Percentiles rank a stretch among this genome's conserved stretches.
Evolutionary conservation across 176 grass and related monocot genomes (phyloP).

Genomic region (Bolboschoenus planiculmis): DNA sequence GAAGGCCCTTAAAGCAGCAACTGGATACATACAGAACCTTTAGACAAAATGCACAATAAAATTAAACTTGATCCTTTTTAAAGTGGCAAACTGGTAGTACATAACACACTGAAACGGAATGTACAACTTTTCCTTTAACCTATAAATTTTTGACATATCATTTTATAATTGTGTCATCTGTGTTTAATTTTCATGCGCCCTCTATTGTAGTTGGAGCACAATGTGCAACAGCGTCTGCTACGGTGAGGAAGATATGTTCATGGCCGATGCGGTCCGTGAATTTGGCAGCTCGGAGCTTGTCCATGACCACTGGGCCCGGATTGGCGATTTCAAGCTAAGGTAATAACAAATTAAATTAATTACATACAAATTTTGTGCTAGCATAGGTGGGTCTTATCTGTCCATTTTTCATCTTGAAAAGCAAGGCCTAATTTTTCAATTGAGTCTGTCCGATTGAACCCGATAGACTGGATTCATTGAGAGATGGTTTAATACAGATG

Average conservation of each 20-base stretch:
- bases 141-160: background rate
- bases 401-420: background rate
- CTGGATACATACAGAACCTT: background rate
- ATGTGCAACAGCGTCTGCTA: slow-evolving; percentile 49
- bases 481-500: background rate
- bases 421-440: background rate
- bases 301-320: slow-evolving; percentile 48
- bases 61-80: background rate
- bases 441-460: too few relatives aligned
- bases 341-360: background rate
- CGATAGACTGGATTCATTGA: background rate
- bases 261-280: slow-evolving; percentile 51
- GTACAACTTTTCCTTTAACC: background rate
- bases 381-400: background rate
- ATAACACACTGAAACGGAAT: background rate
- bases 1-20: background rate
- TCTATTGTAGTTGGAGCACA: slow-evolving; percentile 36
- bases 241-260: slow-evolving; percentile 61
- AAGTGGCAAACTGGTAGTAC: background rate
- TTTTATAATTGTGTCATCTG: background rate
- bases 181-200: slow-evolving; percentile 39
- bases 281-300: slow-evolving; percentile 51
- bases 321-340: slow-evolving; percentile 64
- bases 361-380: background rate
- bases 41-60: background rate